phyloP scores from a whole-genome alignment of 345 rosid genomes.

The Carallia pectinifolia region DNA sequence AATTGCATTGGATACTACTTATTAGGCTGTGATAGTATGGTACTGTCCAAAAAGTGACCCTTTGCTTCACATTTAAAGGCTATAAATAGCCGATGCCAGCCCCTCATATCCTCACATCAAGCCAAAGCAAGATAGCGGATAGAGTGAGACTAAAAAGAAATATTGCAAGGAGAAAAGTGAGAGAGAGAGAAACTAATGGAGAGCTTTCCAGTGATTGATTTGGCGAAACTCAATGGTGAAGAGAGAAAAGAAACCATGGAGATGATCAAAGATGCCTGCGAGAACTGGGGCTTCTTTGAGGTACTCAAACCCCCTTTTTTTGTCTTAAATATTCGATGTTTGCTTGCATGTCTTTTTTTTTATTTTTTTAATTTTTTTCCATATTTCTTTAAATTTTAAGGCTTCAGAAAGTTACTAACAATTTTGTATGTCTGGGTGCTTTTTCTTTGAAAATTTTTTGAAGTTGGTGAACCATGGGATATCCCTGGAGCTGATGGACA shows the following conservation, averaged over 20 bases:
- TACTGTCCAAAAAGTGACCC: neutral
- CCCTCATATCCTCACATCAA: slow-evolving; percentile 17
- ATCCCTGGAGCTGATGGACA: slow-evolving; percentile 61
- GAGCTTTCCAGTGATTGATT: slow-evolving; percentile 62
- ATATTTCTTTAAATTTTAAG: neutral
- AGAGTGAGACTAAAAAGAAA: neutral
- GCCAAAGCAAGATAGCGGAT: slow-evolving; percentile 1
- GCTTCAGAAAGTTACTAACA: neutral
- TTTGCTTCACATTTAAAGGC: slow-evolving; percentile 26
- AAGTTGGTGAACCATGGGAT: slow-evolving; percentile 76
- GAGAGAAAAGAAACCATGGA: slow-evolving; percentile 58
- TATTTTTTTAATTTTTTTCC: neutral
- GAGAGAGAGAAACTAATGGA: slow-evolving; percentile 36
- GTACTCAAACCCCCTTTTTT: slow-evolving; percentile 19
- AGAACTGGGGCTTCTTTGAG: slow-evolving; percentile 80
- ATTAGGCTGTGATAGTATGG: neutral
- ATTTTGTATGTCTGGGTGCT: neutral
- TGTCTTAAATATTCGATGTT: neutral
- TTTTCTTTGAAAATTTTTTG: neutral
- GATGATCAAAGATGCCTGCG: slow-evolving; percentile 32
- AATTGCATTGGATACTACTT: neutral
- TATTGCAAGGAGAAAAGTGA: neutral
- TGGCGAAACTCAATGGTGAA: slow-evolving; percentile 57
- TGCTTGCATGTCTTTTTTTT: neutral
- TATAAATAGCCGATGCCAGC: slow-evolving; percentile 42